Evolutionary conservation across 2,329 filamentous ascomycete species (phyloP).

Genomic region (Colletotrichum gigasporum): DNA sequence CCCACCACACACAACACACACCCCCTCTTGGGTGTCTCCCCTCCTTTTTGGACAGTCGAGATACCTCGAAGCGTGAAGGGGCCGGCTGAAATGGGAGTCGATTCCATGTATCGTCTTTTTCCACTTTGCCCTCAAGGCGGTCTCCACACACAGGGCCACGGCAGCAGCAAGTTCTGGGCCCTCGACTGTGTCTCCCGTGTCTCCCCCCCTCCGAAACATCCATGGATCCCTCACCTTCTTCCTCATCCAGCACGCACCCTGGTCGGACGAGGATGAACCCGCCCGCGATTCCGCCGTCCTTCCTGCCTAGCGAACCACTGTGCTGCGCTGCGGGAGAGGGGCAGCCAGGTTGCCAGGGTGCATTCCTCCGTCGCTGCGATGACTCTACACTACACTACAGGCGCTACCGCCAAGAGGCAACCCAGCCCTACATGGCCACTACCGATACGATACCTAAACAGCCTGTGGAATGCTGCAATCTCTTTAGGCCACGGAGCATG

Average conservation of each 20-base stretch:
- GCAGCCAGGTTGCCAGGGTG: not conserved
- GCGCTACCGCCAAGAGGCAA: slow-evolving; percentile 9
- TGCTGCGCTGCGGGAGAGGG: not conserved
- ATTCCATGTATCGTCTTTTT: slow-evolving; percentile 23
- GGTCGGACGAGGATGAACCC: not conserved
- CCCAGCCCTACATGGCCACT: slow-evolving; percentile 28
- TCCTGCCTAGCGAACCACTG: slow-evolving; percentile 18
- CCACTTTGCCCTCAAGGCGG: slow-evolving; percentile 18
- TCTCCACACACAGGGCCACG: not conserved
- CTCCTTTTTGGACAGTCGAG: not conserved
- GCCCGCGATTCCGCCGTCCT: not conserved
- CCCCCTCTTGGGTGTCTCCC: not conserved
- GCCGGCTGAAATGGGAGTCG: slow-evolving; percentile 16
- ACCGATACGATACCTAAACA: slow-evolving; percentile 23
- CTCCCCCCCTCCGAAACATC: not conserved
- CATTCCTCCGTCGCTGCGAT: not conserved
- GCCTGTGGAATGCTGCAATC: slow-evolving; percentile 29
- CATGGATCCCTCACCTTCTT: not conserved
- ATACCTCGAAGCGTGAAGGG: slow-evolving; percentile 12
- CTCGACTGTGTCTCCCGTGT: no score
- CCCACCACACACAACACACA: not conserved
- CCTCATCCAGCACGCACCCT: no score
- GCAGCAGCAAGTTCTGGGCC: slow-evolving; percentile 7
- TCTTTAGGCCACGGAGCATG: slow-evolving; percentile 14
- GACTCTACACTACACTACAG: slow-evolving; percentile 11